phyloP scores from a whole-genome alignment of 1,284 basidiomycete genomes.

The Malassezia caprae region DNA sequence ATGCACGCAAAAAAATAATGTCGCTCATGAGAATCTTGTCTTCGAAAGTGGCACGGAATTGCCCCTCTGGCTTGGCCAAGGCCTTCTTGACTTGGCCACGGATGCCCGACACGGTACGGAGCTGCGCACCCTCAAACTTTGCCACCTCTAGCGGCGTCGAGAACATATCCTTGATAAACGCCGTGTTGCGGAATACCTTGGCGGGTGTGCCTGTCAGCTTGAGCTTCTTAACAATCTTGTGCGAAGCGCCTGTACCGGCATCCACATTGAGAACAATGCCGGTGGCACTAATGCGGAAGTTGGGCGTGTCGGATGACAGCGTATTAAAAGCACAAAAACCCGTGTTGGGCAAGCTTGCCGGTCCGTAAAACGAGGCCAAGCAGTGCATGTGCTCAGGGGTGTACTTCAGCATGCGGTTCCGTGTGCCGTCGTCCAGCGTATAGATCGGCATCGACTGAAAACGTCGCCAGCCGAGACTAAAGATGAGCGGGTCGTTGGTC shows the following conservation, averaged over 20 bases:
- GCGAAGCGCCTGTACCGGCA: constrained; percentile 50
- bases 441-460: constrained; percentile 94
- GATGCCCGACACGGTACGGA: constrained; percentile 89
- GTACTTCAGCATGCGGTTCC: constrained; percentile 99
- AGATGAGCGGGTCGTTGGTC: constrained; percentile 90
- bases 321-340: constrained; percentile 93
- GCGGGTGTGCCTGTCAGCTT: constrained; percentile 89
- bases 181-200: constrained; percentile 99
- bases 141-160: constrained; percentile 81
- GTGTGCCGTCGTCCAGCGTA: constrained; percentile 68
- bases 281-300: constrained; percentile 83
- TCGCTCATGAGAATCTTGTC: constrained; percentile 96
- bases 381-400: constrained; percentile 99
- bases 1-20: constrained; percentile 87
- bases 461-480: constrained; percentile 88
- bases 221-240: constrained; percentile 95
- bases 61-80: constrained; percentile 81
- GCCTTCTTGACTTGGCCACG: constrained; percentile 95
- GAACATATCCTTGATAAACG: constrained; percentile 98
- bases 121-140: constrained; percentile 94
- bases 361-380: constrained; percentile 69
- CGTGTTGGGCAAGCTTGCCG: constrained; percentile 57
- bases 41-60: constrained; percentile 92
- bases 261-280: constrained; percentile 92
- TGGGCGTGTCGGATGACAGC: constrained; percentile 58